Base-by-base conservation (phyloP, 495 filamentous ascomycete species). In the Chaetomidium leptoderma region DNA sequence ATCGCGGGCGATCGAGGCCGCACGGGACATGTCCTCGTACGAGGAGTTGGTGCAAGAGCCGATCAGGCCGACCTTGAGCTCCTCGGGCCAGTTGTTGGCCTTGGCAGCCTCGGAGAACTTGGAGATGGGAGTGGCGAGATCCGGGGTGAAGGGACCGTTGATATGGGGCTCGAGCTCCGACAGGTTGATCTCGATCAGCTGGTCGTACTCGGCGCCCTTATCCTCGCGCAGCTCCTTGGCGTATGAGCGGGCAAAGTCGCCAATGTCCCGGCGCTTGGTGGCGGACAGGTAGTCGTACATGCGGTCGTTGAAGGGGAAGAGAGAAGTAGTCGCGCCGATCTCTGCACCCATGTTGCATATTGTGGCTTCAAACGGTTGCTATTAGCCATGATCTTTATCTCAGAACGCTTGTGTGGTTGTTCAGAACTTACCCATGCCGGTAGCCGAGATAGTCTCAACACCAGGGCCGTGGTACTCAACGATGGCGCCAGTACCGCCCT, bases 11-110 rank as follows among this genome's bases (percentile, higher is more conserved):
- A 99, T 97, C 33, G 91, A 90, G 53, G 93, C 93, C 67, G 85
- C 89, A 62, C 95, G 90, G 65, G 86, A 89, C 93, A 99, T 97
- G 70, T 99, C 93, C 80, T 99, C 95, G 74, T 99, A 99, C 27
- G 92, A 97, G 42, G 91, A 96, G 84, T 99, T 99, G 65, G 93
- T 99, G 88, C 93, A 99, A 70, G 93, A 97, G 55, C 93, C 93
- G 68, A 99, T 92, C 47, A 92, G 74, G 70, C 95, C 95, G 65
- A 96, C 95, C 82, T 96, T 97, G 65, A 98, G 78, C 73, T 97
- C 92, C 74, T 95, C 86, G 39, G 93, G 93, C 93, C 93, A 98
- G 74, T 86, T 86, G 77, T 98, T 96, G 64, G 82, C 78, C 81
- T 92, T 88, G 61, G 92, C 93, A 65, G 93, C 90, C 72, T 92